A percentile compares a stretch with the other conserved stretches of the same genome.
Conservation (phyloP, 2,329 filamentous ascomycete genomes). For the Penicillium concentricum region DNA sequence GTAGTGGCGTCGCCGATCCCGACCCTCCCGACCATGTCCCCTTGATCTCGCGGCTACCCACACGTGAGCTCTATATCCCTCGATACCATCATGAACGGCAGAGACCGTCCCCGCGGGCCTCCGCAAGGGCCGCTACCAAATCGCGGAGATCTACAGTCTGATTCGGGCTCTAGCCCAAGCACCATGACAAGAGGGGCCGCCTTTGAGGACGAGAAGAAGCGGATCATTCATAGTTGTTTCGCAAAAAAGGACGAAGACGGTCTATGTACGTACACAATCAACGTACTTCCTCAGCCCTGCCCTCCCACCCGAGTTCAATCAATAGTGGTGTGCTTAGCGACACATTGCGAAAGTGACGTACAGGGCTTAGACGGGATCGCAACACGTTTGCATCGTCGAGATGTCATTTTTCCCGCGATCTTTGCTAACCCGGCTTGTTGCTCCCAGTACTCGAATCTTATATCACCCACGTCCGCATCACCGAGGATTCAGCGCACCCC, state of each 20-base stretch:
- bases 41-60: conserved; percentile 26
- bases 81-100: conserved; percentile 36
- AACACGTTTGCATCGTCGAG: neutral
- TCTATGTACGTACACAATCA: conserved; percentile 62
- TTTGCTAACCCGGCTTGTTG: conserved; percentile 21
- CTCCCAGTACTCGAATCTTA: conserved; percentile 79
- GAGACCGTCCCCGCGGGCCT: conserved; percentile 37
- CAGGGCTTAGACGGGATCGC: neutral
- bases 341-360: conserved; percentile 2
- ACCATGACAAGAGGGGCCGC: conserved; percentile 64
- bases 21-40: conserved; percentile 33
- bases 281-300: neutral
- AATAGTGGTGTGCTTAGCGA: neutral
- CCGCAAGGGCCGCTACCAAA: conserved; percentile 29
- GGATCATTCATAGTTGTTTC: conserved; percentile 95
- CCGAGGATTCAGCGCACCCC: conserved; percentile 80
- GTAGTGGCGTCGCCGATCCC: conserved; percentile 16
- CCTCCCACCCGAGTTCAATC: neutral
- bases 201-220: conserved; percentile 94
- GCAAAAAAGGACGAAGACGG: conserved; percentile 84
- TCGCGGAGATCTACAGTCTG: conserved; percentile 33
- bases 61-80: conserved; percentile 26
- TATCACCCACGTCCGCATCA: conserved; percentile 93
- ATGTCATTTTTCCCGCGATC: neutral
- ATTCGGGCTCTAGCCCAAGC: conserved; percentile 33